A percentile compares a stretch with the other conserved stretches of the same genome.
Evolutionary conservation across 108 stramenopile species (phyloP).

Genomic region (Skeletonema costatum): DNA sequence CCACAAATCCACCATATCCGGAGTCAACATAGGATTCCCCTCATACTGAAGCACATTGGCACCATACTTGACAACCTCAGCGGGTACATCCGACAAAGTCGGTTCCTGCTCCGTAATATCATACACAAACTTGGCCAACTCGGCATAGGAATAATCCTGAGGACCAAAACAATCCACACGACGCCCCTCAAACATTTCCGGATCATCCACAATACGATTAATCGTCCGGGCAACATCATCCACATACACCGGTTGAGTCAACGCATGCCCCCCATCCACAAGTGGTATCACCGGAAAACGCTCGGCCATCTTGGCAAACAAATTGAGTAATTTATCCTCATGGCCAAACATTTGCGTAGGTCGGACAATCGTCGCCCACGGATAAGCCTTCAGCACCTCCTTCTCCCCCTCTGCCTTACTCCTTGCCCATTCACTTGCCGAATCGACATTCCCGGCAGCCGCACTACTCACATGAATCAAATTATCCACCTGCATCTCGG

Average conservation of each 20-base stretch:
- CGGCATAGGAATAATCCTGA: conserved; percentile 90
- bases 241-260: conserved; percentile 94
- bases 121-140: conserved; percentile 90
- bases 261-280: conserved; percentile 80
- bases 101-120: conserved; percentile 84
- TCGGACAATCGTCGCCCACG: conserved; percentile 93
- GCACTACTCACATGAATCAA: conserved; percentile 93
- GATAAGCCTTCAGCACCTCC: conserved; percentile 87
- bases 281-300: conserved; percentile 74
- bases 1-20: conserved; percentile 81
- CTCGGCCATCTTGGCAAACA: conserved; percentile 78
- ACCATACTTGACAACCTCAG: conserved; percentile 42
- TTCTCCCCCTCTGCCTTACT: conserved; percentile 93
- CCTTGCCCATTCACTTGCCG: conserved; percentile 85
- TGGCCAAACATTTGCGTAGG: conserved; percentile 94
- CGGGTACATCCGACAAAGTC: conserved; percentile 68
- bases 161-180: conserved; percentile 94
- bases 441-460: conserved; percentile 64
- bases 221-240: conserved; percentile 93
- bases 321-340: conserved; percentile 93
- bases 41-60: conserved; percentile 67
- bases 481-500: conserved; percentile 89
- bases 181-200: conserved; percentile 81
- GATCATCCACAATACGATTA: conserved; percentile 69
- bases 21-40: conserved; percentile 70